phyloP scores from a whole-genome alignment of 1,284 basidiomycete species.

The Caloboletus firmus region DNA sequence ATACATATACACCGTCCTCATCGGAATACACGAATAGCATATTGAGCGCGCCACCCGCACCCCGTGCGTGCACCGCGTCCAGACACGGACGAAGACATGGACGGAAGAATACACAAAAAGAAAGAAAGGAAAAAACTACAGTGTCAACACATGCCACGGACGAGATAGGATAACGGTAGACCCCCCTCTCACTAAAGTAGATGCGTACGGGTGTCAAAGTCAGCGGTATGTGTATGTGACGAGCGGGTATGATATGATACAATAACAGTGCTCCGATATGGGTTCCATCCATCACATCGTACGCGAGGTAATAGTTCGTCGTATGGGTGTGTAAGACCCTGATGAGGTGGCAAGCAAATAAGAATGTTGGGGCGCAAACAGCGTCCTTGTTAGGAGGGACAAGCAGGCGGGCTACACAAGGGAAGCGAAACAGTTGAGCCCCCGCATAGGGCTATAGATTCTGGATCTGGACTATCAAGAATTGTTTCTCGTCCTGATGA shows the following conservation, averaged over 20 bases:
- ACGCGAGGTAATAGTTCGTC: constrained; percentile 2
- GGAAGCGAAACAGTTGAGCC: neutral
- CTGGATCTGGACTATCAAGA: constrained; percentile 90
- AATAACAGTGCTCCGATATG: constrained; percentile 6
- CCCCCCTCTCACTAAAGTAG: constrained; percentile 1
- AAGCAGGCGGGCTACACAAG: neutral
- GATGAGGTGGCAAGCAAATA: constrained; percentile 10
- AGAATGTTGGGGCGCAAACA: constrained; percentile 2
- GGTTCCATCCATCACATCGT: neutral
- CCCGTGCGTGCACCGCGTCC: neutral
- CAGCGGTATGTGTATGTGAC: constrained; percentile 10
- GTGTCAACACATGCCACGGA: constrained; percentile 1
- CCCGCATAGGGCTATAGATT: constrained; percentile 48
- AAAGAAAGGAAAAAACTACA: neutral
- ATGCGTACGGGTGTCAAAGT: constrained; percentile 6
- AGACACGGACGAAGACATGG: neutral
- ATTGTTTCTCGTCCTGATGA: constrained; percentile 89
- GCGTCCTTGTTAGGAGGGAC: neutral
- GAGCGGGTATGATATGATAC: constrained; percentile 11
- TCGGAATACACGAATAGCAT: neutral
- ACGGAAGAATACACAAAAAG: neutral
- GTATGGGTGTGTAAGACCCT: constrained; percentile 1
- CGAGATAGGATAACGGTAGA: neutral
- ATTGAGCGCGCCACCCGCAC: neutral
- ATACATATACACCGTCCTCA: neutral